These are phyloP conservation scores for Nothophoma quercina DNA, from an alignment of 2,329 filamentous ascomycete species.

Conservation along the genomic window DNA sequence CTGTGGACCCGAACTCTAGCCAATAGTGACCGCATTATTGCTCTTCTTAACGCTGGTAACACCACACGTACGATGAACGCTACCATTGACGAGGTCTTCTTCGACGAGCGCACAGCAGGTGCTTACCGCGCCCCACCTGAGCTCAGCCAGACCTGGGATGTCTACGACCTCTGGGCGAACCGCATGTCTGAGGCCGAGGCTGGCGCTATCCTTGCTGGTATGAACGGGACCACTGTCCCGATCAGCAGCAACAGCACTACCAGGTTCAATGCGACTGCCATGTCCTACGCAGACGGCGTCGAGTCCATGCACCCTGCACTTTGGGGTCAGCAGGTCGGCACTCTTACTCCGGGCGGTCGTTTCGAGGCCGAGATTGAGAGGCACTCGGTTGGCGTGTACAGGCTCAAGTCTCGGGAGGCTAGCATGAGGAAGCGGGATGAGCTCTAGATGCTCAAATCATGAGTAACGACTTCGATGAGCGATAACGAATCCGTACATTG, in stretches of 20 bases:
- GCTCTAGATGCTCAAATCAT: conserved; percentile 39
- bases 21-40: conserved; percentile 57
- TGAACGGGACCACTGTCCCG: conserved; percentile 51
- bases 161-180: conserved; percentile 64
- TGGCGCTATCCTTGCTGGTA: conserved; percentile 54
- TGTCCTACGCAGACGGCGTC: conserved; percentile 58
- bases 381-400: conserved; percentile 61
- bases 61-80: conserved; percentile 55
- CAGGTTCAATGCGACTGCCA: conserved; percentile 60
- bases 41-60: conserved; percentile 61
- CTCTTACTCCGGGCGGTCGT: conserved; percentile 53
- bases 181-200: conserved; percentile 60
- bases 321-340: conserved; percentile 57
- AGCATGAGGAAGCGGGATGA: conserved; percentile 54
- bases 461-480: not conserved
- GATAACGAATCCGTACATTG: not conserved
- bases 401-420: conserved; percentile 49
- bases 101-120: conserved; percentile 54
- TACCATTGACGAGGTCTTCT: conserved; percentile 62
- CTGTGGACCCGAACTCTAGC: conserved; percentile 60
- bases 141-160: conserved; percentile 57
- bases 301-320: conserved; percentile 53
- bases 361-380: conserved; percentile 55
- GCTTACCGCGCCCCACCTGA: conserved; percentile 50
- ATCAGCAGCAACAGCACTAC: conserved; percentile 43